A percentile compares a stretch with the other conserved stretches of the same genome.
Conservation (phyloP, 192 early-diverging fungal genomes). For the Entophlyctis luteolus region DNA sequence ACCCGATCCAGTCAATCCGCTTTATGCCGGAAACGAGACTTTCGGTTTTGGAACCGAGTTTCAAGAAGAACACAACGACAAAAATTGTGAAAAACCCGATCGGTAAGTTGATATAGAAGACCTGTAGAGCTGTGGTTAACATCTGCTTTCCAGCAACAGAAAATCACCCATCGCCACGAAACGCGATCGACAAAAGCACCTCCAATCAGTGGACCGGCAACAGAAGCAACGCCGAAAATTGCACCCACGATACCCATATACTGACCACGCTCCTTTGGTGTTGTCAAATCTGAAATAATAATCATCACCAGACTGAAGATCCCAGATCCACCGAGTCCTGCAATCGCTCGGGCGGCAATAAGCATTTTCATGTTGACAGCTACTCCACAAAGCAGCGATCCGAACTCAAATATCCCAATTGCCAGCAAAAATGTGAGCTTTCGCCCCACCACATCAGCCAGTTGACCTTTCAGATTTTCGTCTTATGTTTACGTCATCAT, state of each 20-base stretch:
- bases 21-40: too few species aligned
- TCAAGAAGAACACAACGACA: conserved; percentile 45
- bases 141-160: too few species aligned
- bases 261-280: conserved; percentile 59
- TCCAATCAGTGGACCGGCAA: conserved; percentile 77
- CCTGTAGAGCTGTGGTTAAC: too few species aligned
- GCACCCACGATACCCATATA: conserved; percentile 71
- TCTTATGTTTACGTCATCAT: too few species aligned
- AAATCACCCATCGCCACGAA: conserved; percentile 53
- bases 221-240: conserved; percentile 68
- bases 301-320: conserved; percentile 74
- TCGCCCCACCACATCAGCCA: conserved; percentile 87
- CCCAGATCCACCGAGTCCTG: conserved; percentile 65
- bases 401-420: conserved; percentile 68
- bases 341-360: conserved; percentile 70
- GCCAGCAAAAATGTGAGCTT: conserved; percentile 65
- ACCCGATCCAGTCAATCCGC: conserved; percentile 19
- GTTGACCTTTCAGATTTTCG: too few species aligned
- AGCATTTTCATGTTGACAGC: conserved; percentile 60
- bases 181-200: conserved; percentile 71
- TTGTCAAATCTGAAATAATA: conserved; percentile 63
- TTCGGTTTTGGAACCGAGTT: background rate
- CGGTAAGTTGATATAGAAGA: conserved; percentile 55
- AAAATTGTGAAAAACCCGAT: conserved; percentile 62
- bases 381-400: conserved; percentile 72